phyloP scores from a whole-genome alignment of 2,329 filamentous ascomycete species.

The Rhexocercosporidium sp. region DNA sequence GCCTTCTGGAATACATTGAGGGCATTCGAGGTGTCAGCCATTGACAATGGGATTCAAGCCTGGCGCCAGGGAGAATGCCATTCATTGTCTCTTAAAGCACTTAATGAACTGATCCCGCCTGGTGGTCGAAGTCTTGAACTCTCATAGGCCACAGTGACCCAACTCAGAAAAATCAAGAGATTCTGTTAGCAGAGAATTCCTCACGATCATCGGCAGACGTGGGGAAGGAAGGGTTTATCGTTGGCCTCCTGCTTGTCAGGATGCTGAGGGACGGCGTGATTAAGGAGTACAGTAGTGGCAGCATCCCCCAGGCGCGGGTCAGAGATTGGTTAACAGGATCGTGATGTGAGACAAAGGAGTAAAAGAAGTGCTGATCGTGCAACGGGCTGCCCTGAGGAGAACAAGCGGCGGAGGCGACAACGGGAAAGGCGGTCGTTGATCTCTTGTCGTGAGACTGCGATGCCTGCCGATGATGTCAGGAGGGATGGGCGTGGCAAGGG shows the following conservation, averaged over 20 bases:
- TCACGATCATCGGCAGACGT: neutral
- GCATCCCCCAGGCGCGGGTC: neutral
- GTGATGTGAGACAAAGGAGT: constrained; percentile 5
- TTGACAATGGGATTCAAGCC: neutral
- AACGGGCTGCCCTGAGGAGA: constrained; percentile 7
- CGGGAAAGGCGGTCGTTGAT: constrained; percentile 13
- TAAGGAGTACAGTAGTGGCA: constrained; percentile 9
- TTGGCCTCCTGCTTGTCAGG: neutral
- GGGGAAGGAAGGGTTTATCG: neutral
- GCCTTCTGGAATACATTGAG: neutral
- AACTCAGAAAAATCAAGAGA: neutral
- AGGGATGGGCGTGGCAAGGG: neutral
- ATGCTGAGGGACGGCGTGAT: constrained; percentile 3
- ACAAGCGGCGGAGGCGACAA: constrained; percentile 9
- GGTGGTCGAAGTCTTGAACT: neutral
- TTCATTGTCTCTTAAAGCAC: neutral
- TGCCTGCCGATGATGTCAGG: constrained; percentile 11
- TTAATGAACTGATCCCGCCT: neutral
- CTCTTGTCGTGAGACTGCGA: neutral
- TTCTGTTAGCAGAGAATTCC: neutral
- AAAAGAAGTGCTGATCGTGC: constrained; percentile 8
- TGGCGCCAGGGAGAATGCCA: constrained; percentile 2
- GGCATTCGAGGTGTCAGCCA: neutral
- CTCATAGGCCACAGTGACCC: neutral
- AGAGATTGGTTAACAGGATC: constrained; percentile 9